Conservation (phyloP, 805 yeast genomes). For the Schwanniomyces pseudopolymorphus region DNA sequence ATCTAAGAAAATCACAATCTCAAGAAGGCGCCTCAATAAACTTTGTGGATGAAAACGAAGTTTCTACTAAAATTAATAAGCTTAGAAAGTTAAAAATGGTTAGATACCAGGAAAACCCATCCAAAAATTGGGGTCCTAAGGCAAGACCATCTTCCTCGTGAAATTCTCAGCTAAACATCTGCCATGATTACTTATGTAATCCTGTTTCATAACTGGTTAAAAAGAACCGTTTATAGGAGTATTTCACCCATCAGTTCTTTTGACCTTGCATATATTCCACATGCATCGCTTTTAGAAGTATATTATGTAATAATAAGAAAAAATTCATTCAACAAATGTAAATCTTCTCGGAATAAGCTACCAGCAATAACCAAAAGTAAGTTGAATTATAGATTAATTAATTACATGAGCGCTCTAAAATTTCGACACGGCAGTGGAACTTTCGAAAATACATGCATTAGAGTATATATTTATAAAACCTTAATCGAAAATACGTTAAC, state of each 20-base stretch:
- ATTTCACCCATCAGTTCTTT: neutral
- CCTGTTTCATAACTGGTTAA: neutral
- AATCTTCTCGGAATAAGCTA: conserved; percentile 1
- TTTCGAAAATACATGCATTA: conserved; percentile 1
- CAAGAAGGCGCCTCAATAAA: conserved; percentile 31
- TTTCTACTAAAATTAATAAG: conserved; percentile 55
- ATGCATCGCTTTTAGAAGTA: neutral
- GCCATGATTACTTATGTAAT: neutral
- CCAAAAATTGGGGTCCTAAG: conserved; percentile 97
- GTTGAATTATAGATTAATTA: no score
- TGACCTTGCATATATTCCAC: neutral
- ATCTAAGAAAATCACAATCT: conserved; percentile 27
- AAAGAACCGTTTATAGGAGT: neutral
- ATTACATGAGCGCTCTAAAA: no score
- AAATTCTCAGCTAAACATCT: neutral
- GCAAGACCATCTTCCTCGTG: conserved; percentile 54
- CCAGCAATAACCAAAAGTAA: no score
- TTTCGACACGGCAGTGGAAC: no score
- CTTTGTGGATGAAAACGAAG: conserved; percentile 59
- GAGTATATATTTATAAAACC: no score
- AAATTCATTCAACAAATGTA: neutral
- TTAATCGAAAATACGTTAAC: neutral
- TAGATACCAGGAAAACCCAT: conserved; percentile 88
- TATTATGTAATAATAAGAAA: neutral
- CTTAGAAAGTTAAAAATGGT: conserved; percentile 78